Evolutionary conservation across 2,329 filamentous ascomycete genomes (phyloP).

Genomic region (Aspergillus sp.): DNA sequence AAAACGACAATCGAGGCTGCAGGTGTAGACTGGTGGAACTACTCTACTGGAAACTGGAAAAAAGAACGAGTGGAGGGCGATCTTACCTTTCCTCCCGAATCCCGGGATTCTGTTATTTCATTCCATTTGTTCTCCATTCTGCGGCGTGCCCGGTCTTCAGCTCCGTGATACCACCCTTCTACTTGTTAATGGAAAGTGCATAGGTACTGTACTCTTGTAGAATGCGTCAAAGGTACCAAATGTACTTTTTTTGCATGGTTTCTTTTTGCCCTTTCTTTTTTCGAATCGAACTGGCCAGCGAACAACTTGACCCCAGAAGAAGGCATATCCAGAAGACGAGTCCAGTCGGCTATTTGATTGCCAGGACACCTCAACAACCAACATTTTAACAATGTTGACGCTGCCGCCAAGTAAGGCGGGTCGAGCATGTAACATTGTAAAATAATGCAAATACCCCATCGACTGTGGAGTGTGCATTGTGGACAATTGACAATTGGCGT

Average conservation of each 20-base stretch:
- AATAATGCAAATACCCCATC: neutral
- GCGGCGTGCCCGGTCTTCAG: neutral
- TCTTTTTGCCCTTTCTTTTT: neutral
- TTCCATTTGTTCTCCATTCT: neutral
- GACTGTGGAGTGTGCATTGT: constrained; percentile 1
- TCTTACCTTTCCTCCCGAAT: neutral
- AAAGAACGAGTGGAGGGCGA: neutral
- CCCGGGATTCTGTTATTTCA: neutral
- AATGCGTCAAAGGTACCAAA: neutral
- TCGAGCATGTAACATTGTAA: neutral
- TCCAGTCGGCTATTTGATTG: neutral
- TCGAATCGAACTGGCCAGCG: neutral
- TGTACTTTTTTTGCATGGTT: neutral
- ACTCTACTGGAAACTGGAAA: neutral
- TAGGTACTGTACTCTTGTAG: too few relatives aligned
- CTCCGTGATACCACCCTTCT: neutral
- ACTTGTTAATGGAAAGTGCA: too few relatives aligned
- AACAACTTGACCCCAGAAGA: neutral
- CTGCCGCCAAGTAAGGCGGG: neutral
- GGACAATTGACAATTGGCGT: constrained; percentile 13
- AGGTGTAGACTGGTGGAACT: neutral
- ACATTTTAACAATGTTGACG: neutral
- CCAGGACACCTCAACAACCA: neutral
- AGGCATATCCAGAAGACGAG: neutral
- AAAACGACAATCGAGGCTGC: neutral